Evolutionary conservation across 2,329 filamentous ascomycete species (phyloP).

Genomic region (Penicillium sclerotigenum): DNA sequence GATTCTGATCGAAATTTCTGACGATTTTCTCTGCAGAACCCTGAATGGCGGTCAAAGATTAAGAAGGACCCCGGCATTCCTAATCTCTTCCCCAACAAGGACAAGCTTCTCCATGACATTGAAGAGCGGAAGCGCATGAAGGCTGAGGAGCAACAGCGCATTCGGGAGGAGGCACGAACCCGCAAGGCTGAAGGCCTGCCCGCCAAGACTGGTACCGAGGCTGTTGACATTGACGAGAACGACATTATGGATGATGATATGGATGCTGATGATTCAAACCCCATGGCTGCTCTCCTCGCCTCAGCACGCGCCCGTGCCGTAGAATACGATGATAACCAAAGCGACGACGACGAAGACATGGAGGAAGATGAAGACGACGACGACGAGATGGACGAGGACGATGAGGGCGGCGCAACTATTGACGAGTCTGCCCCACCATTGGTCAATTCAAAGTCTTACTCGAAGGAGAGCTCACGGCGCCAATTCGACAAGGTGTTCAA

Average conservation of each 20-base stretch:
- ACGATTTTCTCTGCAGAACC: constrained; percentile 58
- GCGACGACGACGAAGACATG: constrained; percentile 54
- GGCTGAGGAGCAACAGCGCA: constrained; percentile 70
- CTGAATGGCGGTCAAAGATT: constrained; percentile 88
- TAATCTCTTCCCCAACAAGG: constrained; percentile 96
- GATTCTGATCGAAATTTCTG: constrained; percentile 1
- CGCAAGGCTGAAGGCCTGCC: constrained; percentile 39
- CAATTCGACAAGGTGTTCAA: constrained; percentile 97
- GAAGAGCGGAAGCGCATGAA: constrained; percentile 81
- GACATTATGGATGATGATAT: constrained; percentile 55
- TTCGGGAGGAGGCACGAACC: constrained; percentile 62
- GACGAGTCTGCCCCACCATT: constrained; percentile 50
- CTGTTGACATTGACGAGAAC: constrained; percentile 43
- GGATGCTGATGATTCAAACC: constrained; percentile 57
- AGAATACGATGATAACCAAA: constrained; percentile 49
- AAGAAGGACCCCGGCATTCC: constrained; percentile 99
- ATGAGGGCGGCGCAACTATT: constrained; percentile 50
- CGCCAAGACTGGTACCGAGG: constrained; percentile 33
- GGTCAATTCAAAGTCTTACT: constrained; percentile 25
- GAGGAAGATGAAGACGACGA: constrained; percentile 57
- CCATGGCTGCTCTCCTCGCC: constrained; percentile 44
- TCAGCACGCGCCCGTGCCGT: constrained; percentile 45
- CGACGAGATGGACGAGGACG: constrained; percentile 50
- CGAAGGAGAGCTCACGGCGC: constrained; percentile 67
- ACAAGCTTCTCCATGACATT: constrained; percentile 89